Percentiles rank a stretch among this genome's conserved stretches.
Evolutionary conservation across 2,329 filamentous ascomycete species (phyloP).

Genomic region (Coniochaeta ligniaria): DNA sequence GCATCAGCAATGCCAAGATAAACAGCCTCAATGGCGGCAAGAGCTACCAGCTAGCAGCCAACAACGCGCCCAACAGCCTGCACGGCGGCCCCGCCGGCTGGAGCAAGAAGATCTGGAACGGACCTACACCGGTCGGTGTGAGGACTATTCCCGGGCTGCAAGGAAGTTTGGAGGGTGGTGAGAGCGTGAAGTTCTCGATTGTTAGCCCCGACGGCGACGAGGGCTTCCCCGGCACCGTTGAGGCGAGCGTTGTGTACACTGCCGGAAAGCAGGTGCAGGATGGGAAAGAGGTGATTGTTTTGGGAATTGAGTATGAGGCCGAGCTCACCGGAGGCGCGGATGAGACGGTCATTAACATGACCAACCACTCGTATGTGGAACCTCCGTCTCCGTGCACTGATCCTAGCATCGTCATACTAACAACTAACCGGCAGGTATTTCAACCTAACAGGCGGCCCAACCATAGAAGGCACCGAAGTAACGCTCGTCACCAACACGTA

Average conservation of each 20-base stretch:
- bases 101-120: slow-evolving; percentile 73
- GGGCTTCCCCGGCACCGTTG: slow-evolving; percentile 81
- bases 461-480: slow-evolving; percentile 53
- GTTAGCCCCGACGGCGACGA: slow-evolving; percentile 76
- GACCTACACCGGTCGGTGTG: slow-evolving; percentile 55
- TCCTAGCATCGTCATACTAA: neutral
- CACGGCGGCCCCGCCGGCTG: slow-evolving; percentile 71
- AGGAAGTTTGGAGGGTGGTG: slow-evolving; percentile 45
- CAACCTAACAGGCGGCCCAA: slow-evolving; percentile 48
- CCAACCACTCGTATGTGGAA: slow-evolving; percentile 75
- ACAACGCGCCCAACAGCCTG: slow-evolving; percentile 70
- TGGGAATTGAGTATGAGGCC: slow-evolving; percentile 87
- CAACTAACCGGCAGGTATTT: slow-evolving; percentile 44
- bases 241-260: slow-evolving; percentile 72
- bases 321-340: slow-evolving; percentile 70
- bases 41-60: slow-evolving; percentile 63
- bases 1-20: slow-evolving; percentile 66
- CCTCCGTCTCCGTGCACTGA: neutral
- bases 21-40: slow-evolving; percentile 61
- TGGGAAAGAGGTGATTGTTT: slow-evolving; percentile 58
- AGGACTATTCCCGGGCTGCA: slow-evolving; percentile 41
- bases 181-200: slow-evolving; percentile 59
- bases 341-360: slow-evolving; percentile 90
- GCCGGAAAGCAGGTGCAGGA: slow-evolving; percentile 53
- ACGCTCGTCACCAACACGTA: slow-evolving; percentile 60